Conservation (phyloP, 2,329 filamentous ascomycete genomes). For the Pyricularia sp. region DNA sequence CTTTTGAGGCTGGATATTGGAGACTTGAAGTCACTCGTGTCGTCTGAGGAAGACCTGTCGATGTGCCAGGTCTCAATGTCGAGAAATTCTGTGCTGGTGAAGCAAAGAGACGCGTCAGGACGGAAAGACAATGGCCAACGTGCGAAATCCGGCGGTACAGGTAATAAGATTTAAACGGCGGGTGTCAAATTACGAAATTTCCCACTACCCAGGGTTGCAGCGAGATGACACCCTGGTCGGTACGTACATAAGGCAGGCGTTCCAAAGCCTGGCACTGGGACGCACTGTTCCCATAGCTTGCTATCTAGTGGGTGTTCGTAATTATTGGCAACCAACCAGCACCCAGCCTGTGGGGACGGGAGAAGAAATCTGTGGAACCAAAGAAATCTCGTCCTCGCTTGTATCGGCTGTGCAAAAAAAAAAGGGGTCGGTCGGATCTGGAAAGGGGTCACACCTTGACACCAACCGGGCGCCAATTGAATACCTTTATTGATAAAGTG, state of each 20-base stretch:
- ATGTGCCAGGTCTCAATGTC: background rate
- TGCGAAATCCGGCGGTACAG: background rate
- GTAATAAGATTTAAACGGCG: background rate
- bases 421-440: background rate
- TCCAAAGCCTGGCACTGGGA: background rate
- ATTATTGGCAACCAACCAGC: background rate
- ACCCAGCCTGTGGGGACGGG: background rate
- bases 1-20: background rate
- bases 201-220: background rate
- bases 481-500: background rate
- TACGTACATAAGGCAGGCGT: background rate
- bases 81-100: background rate
- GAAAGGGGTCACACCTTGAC: background rate
- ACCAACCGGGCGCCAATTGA: background rate
- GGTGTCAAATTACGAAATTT: background rate
- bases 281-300: background rate
- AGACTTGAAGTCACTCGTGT: background rate
- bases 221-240: background rate
- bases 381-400: background rate
- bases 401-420: background rate
- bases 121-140: background rate
- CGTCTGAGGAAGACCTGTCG: background rate
- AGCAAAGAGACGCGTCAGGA: background rate
- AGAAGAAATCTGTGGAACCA: background rate
- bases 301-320: background rate